phyloP scores from a whole-genome alignment of 495 filamentous ascomycete genomes.

The Talaromyces adpressus region DNA sequence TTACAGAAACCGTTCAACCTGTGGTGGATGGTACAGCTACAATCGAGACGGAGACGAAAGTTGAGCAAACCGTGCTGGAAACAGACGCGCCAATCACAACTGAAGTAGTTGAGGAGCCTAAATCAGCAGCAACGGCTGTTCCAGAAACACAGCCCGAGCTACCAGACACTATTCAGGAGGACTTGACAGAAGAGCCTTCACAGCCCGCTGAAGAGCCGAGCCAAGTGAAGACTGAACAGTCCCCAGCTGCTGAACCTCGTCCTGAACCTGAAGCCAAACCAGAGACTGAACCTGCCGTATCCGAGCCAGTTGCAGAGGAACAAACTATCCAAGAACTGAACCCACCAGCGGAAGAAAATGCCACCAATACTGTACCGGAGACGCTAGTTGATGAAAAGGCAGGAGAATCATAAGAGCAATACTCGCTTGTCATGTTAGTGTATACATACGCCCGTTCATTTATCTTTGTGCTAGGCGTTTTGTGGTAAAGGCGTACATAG shows the following conservation, averaged over 20 bases:
- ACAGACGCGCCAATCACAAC: neutral
- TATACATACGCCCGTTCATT: neutral
- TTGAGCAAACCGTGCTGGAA: neutral
- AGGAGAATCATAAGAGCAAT: neutral
- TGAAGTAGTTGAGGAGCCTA: constrained; percentile 1
- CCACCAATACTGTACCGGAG: neutral
- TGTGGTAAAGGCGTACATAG: neutral
- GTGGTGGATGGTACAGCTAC: constrained; percentile 6
- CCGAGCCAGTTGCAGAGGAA: neutral
- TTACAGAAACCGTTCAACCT: constrained; percentile 6
- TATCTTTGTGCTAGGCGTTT: neutral
- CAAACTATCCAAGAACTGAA: neutral
- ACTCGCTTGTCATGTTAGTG: neutral
- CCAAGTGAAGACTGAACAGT: neutral
- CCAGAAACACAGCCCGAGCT: neutral
- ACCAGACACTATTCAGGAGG: neutral
- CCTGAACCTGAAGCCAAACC: neutral
- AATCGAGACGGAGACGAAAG: constrained; percentile 6
- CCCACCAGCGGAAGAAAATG: neutral
- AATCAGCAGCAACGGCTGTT: neutral
- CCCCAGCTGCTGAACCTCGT: neutral
- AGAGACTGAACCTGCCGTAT: neutral
- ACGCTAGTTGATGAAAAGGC: neutral
- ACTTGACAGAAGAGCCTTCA: neutral
- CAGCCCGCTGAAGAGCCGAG: neutral